These are phyloP conservation scores for Daldinia concentrica DNA, from an alignment of 495 filamentous ascomycete genomes.

Conservation along the genomic window DNA sequence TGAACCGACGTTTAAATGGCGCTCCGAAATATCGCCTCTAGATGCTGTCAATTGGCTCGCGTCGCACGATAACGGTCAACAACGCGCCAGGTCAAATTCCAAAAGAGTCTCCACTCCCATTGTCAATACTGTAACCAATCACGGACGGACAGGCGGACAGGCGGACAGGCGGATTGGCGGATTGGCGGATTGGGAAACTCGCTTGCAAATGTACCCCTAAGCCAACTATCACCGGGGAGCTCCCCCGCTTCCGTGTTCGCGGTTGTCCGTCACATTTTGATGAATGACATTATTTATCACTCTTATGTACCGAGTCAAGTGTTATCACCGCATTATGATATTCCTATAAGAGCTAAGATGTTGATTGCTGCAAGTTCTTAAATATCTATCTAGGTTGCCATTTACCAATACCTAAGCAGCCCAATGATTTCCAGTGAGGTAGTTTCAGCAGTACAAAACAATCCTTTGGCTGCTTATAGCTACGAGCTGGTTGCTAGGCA, in stretches of 20 bases:
- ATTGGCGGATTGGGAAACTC: slow-evolving; percentile 10
- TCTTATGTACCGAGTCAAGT: slow-evolving; percentile 13
- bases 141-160: neutral
- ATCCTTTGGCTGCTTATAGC: slow-evolving; percentile 13
- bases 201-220: slow-evolving; percentile 18
- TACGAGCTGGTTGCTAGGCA: slow-evolving; percentile 37
- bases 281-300: slow-evolving; percentile 22
- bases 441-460: neutral
- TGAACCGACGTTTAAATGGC: slow-evolving; percentile 17
- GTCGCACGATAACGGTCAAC: slow-evolving; percentile 30
- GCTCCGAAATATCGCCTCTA: slow-evolving; percentile 21
- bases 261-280: slow-evolving; percentile 20
- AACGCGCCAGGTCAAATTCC: slow-evolving; percentile 26
- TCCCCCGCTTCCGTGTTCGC: slow-evolving; percentile 12
- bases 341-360: slow-evolving; percentile 10
- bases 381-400: neutral
- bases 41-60: slow-evolving; percentile 30
- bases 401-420: slow-evolving; percentile 5
- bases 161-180: neutral
- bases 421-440: neutral
- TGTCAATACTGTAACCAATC: slow-evolving; percentile 25
- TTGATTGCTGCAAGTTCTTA: slow-evolving; percentile 15
- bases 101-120: slow-evolving; percentile 26
- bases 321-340: slow-evolving; percentile 22
- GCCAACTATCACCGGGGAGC: slow-evolving; percentile 10